Percentiles rank a stretch among this genome's conserved stretches.
phyloP scores from a whole-genome alignment of 208 protist genomes.

The Zelonia costaricensis region DNA sequence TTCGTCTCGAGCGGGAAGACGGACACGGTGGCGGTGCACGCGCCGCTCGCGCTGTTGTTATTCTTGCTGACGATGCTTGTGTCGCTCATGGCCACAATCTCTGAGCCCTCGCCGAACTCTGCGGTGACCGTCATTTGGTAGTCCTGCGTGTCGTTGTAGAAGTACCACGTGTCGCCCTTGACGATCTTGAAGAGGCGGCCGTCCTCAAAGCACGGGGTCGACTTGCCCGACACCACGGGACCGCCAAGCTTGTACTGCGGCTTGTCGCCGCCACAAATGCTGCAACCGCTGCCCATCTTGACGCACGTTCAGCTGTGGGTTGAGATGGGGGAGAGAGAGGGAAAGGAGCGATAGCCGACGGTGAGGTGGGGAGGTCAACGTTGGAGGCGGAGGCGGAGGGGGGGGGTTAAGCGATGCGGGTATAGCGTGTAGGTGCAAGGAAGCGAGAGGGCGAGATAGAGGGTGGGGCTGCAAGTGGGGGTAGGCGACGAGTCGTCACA shows the following conservation, averaged over 20 bases:
- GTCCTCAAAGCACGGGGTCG: conserved; percentile 57
- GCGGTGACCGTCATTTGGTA: conserved; percentile 64
- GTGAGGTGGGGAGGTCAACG: not conserved
- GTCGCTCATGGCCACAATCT: conserved; percentile 14
- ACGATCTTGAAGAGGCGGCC: conserved; percentile 66
- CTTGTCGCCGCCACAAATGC: conserved; percentile 31
- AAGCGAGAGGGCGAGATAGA: too few relatives aligned
- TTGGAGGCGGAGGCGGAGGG: not conserved
- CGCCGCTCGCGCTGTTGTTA: conserved; percentile 23
- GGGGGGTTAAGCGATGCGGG: too few relatives aligned
- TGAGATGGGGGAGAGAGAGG: too few relatives aligned
- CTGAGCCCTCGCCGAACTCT: conserved; percentile 43
- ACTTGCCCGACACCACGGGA: conserved; percentile 48
- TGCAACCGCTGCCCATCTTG: conserved; percentile 28
- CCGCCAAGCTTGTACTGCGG: conserved; percentile 32
- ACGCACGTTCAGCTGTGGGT: not conserved
- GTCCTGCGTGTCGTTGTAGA: conserved; percentile 83
- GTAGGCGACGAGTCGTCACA: too few relatives aligned
- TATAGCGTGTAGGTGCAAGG: too few relatives aligned
- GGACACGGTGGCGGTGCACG: conserved; percentile 29
- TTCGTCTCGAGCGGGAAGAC: conserved; percentile 45
- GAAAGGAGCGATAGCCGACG: not conserved
- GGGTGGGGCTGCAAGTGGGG: too few relatives aligned
- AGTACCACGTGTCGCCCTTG: conserved; percentile 61
- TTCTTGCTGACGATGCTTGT: conserved; percentile 26